Conservation (phyloP, 2,329 filamentous ascomycete species). For the Monosporascus sp. region DNA sequence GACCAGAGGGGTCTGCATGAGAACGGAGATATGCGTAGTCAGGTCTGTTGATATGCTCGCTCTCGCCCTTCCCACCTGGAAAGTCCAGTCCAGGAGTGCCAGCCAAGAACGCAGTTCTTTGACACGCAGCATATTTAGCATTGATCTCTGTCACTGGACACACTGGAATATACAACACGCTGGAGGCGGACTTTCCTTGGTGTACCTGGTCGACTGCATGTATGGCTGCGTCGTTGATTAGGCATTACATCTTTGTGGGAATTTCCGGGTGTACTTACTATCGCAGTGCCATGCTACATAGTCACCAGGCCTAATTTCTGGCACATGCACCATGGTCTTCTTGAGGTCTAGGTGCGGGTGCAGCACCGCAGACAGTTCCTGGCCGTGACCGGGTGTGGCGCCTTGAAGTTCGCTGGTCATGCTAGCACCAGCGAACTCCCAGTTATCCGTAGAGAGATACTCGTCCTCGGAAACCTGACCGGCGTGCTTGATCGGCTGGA, state of each 20-base stretch:
- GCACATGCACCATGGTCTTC: constrained; percentile 66
- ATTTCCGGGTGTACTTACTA: constrained; percentile 32
- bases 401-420: constrained; percentile 62
- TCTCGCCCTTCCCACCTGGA: constrained; percentile 65
- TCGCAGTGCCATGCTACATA: constrained; percentile 84
- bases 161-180: constrained; percentile 83
- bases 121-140: constrained; percentile 62
- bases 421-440: constrained; percentile 45
- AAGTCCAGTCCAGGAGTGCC: constrained; percentile 68
- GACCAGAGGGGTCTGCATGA: constrained; percentile 27
- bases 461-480: constrained; percentile 34
- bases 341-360: constrained; percentile 67
- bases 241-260: constrained; percentile 18
- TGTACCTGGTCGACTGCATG: constrained; percentile 83
- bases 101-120: constrained; percentile 63
- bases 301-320: constrained; percentile 64
- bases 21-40: constrained; percentile 31
- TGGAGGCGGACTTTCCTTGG: constrained; percentile 65
- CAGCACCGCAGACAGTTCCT: constrained; percentile 58
- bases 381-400: constrained; percentile 60
- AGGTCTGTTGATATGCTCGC: constrained; percentile 43
- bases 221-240: constrained; percentile 39
- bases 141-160: constrained; percentile 76
- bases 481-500: constrained; percentile 45
- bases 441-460: constrained; percentile 52